Conservation (phyloP, 2,329 filamentous ascomycete genomes). For the Diaporthe citrichinensis region DNA sequence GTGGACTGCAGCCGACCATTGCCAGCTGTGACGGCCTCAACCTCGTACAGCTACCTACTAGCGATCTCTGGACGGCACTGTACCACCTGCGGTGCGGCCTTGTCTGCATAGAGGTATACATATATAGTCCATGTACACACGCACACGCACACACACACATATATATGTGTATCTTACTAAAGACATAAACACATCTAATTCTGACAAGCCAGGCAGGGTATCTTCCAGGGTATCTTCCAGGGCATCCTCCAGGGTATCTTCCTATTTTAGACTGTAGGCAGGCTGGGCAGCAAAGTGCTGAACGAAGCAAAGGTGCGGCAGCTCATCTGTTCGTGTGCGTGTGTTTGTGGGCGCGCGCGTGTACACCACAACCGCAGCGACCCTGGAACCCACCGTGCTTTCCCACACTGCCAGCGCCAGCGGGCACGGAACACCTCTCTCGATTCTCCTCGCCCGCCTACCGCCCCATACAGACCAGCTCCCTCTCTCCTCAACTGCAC, state of each 20-base stretch:
- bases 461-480: conserved; percentile 14
- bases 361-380: conserved; percentile 1
- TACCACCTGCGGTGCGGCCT: conserved; percentile 1
- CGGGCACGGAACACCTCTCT: conserved; percentile 28
- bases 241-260: not conserved
- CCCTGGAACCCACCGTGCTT: conserved; percentile 20
- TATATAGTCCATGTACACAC: not conserved
- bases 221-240: not conserved
- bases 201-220: not conserved
- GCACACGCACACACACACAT: too few relatives aligned
- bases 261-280: not conserved
- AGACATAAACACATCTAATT: not conserved
- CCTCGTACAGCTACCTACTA: conserved; percentile 18
- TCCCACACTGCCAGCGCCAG: conserved; percentile 20
- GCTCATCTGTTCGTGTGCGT: not conserved
- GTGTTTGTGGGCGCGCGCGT: not conserved
- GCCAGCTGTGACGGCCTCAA: conserved; percentile 30
- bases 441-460: conserved; percentile 25
- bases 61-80: not conserved
- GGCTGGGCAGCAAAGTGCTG: conserved; percentile 22
- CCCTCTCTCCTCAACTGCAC: conserved; percentile 24
- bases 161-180: not conserved
- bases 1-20: conserved; percentile 38
- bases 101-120: not conserved
- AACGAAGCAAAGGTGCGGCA: not conserved